Conservation (phyloP, 2,329 filamentous ascomycete species). For the Dothiorella sarmentorum region DNA sequence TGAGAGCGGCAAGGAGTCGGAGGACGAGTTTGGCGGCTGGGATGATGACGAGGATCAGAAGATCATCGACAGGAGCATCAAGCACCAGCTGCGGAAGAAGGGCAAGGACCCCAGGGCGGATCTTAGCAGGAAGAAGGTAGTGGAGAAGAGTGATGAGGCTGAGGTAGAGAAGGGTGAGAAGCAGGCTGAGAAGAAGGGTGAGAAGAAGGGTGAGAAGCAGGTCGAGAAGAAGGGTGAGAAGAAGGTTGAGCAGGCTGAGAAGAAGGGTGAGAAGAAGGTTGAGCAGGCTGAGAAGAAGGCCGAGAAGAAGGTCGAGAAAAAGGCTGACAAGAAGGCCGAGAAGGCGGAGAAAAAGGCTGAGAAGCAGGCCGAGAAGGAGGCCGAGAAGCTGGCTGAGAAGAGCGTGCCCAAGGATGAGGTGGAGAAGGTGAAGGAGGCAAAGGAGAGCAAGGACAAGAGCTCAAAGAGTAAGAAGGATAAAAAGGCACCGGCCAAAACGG, state of each 20-base stretch:
- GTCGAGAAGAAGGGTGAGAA: slow-evolving; percentile 22
- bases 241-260: slow-evolving; percentile 11
- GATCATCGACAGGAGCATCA: slow-evolving; percentile 46
- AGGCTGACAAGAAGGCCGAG: slow-evolving; percentile 1
- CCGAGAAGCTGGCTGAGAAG: no score
- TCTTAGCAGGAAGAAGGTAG: slow-evolving; percentile 17
- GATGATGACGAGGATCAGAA: slow-evolving; percentile 50
- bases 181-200: slow-evolving; percentile 23
- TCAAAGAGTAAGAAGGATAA: slow-evolving; percentile 20
- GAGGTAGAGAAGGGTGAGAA: slow-evolving; percentile 19
- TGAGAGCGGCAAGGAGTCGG: slow-evolving; percentile 30
- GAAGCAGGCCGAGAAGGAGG: slow-evolving; percentile 21
- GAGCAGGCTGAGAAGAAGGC: no score
- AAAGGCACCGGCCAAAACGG: slow-evolving; percentile 19
- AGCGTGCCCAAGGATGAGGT: no score
- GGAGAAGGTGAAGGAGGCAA: slow-evolving; percentile 15
- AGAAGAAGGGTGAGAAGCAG: slow-evolving; percentile 18
- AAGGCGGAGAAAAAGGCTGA: slow-evolving; percentile 23
- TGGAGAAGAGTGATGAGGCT: slow-evolving; percentile 22
- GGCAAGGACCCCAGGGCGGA: slow-evolving; percentile 46
- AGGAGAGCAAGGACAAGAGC: slow-evolving; percentile 22
- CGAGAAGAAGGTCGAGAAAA: slow-evolving; percentile 19
- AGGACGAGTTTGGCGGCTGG: slow-evolving; percentile 47
- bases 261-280: slow-evolving; percentile 24
- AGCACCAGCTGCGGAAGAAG: slow-evolving; percentile 43